phyloP scores from a whole-genome alignment of 1,284 basidiomycete species.

The Fomitopsis pinicola region DNA sequence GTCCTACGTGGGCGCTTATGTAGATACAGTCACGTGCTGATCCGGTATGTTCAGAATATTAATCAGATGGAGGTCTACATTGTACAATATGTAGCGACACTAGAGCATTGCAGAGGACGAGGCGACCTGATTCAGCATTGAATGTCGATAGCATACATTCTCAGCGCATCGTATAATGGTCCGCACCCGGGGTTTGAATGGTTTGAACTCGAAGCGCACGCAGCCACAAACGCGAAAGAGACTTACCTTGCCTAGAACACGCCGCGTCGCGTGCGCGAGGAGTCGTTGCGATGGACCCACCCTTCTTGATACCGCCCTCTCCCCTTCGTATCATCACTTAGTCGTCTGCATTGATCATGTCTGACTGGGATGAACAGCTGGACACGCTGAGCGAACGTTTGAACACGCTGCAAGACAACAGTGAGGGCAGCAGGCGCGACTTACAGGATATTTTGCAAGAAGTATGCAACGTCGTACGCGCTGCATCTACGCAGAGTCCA shows the following conservation, averaged over 20 bases:
- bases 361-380: background rate
- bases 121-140: no score
- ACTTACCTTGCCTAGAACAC: background rate
- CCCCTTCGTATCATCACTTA: no score
- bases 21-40: no score
- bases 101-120: no score
- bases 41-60: no score
- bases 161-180: no score
- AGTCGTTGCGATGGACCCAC: background rate
- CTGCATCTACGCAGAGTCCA: background rate
- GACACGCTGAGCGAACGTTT: background rate
- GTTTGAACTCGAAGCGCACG: background rate
- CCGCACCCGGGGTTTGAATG: no score
- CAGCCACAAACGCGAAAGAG: background rate
- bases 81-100: no score
- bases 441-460: slow-evolving; percentile 5
- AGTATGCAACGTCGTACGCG: slow-evolving; percentile 6
- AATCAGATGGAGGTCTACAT: no score
- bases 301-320: background rate
- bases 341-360: background rate
- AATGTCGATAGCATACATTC: no score
- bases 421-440: background rate
- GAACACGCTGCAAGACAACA: background rate
- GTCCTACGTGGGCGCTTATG: no score
- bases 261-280: background rate